Base-by-base conservation (phyloP, 352 stramenopile species). In the Phytophthora tubulina region DNA sequence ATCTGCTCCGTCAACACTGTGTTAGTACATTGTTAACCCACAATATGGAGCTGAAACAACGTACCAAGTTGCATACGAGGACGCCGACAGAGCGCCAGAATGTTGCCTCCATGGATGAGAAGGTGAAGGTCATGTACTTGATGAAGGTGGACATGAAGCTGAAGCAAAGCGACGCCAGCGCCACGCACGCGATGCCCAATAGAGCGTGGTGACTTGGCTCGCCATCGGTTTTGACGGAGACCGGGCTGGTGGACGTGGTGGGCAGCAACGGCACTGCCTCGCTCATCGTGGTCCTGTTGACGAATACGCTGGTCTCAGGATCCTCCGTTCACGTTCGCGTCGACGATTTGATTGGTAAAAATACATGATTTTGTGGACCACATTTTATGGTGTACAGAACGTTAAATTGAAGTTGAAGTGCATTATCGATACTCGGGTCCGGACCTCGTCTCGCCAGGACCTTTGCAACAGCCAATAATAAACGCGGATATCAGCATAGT, bases 121-220 rank as follows among this genome's bases (percentile, higher is more conserved):
- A 89, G 45, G 70, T 80, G 71, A 73, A 87, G 27, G 82, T 89
- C 54, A 82, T 76, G 76, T 85, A 90, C 81, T 94, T 94, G 71
- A 92, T 73, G 45, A 91, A 80, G 14, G 82, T 90, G 15, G 79
- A 88, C 84, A 93, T 93, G 79, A 92, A 63, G 52, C 85, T 92
- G 67, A 94, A 94, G 66, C 82, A 92, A 17, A 94, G 70, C 1
- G 86, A 87, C 15, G 87, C 90, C 46, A 75, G 51, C 0, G 85
- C 85, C 21, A 94, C 84, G 49, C 72, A 86, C 32, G 71, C 55
- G 10, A 94, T 79, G 33, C 86, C 86, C 17, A 89, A 49, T 21
- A 93, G 73, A 42, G 77, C 72, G 68, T 92, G 83, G 44, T 82
- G 75, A 31, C 60, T 48, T 14, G 72, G 41, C 11, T 45, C 39